Evolutionary conservation across 192 early-diverging fungal genomes (phyloP).

Genomic region (Rhizophagus clarus): DNA sequence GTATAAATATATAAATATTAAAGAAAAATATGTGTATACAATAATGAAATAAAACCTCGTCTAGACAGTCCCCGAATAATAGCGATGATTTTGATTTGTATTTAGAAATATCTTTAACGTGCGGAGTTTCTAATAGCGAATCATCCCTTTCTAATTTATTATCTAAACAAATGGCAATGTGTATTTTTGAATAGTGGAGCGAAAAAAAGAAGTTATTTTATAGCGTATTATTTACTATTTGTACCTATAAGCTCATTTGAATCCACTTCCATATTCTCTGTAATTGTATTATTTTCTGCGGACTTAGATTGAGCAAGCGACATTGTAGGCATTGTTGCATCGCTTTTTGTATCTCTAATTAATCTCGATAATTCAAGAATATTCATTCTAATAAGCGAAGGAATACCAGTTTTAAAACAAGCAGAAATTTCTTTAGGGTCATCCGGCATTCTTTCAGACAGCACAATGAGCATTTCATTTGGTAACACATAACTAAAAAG

Average conservation of each 20-base stretch:
- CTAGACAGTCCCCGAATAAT: background rate
- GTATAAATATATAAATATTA: background rate
- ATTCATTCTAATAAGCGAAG: constrained; percentile 85
- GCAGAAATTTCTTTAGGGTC: constrained; percentile 67
- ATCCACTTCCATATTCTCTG: background rate
- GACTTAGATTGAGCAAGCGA: no score
- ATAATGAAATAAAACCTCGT: background rate
- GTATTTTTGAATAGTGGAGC: background rate
- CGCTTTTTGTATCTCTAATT: background rate
- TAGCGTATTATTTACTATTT: background rate
- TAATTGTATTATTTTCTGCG: background rate
- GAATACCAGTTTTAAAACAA: constrained; percentile 75
- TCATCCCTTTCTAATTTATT: background rate
- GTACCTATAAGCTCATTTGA: background rate
- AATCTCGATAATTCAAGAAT: constrained; percentile 67
- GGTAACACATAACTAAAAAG: constrained; percentile 79
- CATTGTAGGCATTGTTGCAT: background rate
- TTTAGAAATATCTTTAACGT: background rate
- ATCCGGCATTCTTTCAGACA: constrained; percentile 74
- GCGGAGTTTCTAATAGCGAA: background rate
- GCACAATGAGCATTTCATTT: constrained; percentile 80
- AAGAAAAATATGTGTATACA: background rate
- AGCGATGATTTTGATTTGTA: background rate
- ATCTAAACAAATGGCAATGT: background rate
- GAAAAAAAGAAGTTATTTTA: background rate